Percentiles rank a stretch among this genome's conserved stretches.
These are phyloP conservation scores for Plantago elongata DNA, from an alignment of 257 asterid genomes.

Conservation along the genomic window DNA sequence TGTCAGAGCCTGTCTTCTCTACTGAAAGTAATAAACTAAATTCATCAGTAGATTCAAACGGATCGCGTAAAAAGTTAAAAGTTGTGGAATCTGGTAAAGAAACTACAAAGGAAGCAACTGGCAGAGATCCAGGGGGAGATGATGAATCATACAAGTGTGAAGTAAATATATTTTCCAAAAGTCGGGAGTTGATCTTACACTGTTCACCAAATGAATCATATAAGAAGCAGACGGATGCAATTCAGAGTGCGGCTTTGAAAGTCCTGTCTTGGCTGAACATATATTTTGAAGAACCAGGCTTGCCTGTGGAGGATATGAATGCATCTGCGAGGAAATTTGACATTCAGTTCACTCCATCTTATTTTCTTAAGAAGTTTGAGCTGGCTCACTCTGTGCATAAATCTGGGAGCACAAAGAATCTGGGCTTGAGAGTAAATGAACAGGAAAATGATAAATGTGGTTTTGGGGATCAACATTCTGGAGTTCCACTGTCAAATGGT, in stretches of 20 bases:
- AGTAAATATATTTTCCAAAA: conserved; percentile 54
- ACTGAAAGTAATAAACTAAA: conserved; percentile 29
- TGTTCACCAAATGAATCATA: conserved; percentile 64
- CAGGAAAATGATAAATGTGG: neutral
- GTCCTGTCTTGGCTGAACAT: conserved; percentile 66
- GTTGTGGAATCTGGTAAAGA: conserved; percentile 35
- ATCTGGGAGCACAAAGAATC: conserved; percentile 22
- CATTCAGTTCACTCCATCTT: conserved; percentile 43
- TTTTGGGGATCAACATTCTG: conserved; percentile 39
- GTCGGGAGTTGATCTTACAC: conserved; percentile 50
- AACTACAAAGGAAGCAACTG: conserved; percentile 25
- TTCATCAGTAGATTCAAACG: conserved; percentile 37
- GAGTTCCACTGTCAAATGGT: conserved; percentile 57
- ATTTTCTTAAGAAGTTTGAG: conserved; percentile 42
- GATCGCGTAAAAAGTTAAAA: conserved; percentile 54
- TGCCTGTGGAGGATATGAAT: conserved; percentile 39
- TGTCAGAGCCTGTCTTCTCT: conserved; percentile 72
- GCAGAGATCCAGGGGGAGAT: conserved; percentile 28
- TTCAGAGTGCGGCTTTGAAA: conserved; percentile 63
- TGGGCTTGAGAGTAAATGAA: conserved; percentile 8
- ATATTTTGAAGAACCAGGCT: conserved; percentile 43
- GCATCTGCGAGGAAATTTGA: conserved; percentile 43
- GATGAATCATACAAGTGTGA: conserved; percentile 48
- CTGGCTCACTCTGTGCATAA: conserved; percentile 44
- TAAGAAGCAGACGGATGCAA: conserved; percentile 64